Percentiles rank a stretch among this genome's conserved stretches.
phyloP scores from a whole-genome alignment of 2,329 filamentous ascomycete genomes.

The Calonectria pseudoreteaudii region DNA sequence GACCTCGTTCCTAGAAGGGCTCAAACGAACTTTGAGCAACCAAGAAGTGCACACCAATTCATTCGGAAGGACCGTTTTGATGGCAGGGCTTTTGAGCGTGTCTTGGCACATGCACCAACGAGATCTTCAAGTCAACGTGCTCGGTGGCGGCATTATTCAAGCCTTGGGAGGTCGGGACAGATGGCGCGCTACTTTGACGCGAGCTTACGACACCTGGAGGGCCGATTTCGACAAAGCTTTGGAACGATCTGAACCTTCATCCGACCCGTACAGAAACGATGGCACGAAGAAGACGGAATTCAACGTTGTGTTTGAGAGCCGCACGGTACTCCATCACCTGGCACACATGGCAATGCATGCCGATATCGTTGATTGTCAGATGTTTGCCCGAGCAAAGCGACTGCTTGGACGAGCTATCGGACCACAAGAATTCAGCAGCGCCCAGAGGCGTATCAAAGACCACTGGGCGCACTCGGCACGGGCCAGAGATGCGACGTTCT shows the following conservation, averaged over 20 bases:
- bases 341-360: slow-evolving; percentile 99
- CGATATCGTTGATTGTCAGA: slow-evolving; percentile 96
- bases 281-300: slow-evolving; percentile 71
- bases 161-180: slow-evolving; percentile 89
- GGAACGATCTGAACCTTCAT: slow-evolving; percentile 65
- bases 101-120: slow-evolving; percentile 98
- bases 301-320: slow-evolving; percentile 81
- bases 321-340: slow-evolving; percentile 90
- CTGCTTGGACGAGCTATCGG: slow-evolving; percentile 89
- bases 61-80: slow-evolving; percentile 92
- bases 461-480: slow-evolving; percentile 89
- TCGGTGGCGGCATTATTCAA: slow-evolving; percentile 78
- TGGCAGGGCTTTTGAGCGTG: slow-evolving; percentile 92
- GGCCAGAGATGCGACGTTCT: slow-evolving; percentile 91
- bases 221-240: slow-evolving; percentile 88
- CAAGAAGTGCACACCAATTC: slow-evolving; percentile 90
- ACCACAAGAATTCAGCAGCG: slow-evolving; percentile 81
- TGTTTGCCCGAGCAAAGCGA: slow-evolving; percentile 89
- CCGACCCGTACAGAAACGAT: slow-evolving; percentile 67
- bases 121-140: slow-evolving; percentile 89
- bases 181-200: slow-evolving; percentile 87
- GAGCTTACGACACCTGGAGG: slow-evolving; percentile 95
- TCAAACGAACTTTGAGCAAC: slow-evolving; percentile 90
- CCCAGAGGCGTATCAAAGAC: slow-evolving; percentile 86
- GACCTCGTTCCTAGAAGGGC: slow-evolving; percentile 87